Evolutionary conservation across 2,329 filamentous ascomycete species (phyloP).

Genomic region (Boeremia lycopersici): DNA sequence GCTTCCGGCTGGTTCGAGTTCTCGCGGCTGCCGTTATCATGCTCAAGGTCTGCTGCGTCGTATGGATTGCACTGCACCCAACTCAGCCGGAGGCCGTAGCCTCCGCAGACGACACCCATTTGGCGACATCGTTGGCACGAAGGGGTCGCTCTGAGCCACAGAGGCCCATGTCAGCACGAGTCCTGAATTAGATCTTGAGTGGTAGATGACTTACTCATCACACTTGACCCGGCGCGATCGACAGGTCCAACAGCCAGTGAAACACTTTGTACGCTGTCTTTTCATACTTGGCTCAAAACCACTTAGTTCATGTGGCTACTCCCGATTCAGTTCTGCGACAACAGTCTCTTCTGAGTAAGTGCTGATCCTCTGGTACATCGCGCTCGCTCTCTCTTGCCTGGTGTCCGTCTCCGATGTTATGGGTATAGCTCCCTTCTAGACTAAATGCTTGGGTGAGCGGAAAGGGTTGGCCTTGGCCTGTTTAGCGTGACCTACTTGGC

Average conservation of each 20-base stretch:
- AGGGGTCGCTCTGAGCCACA: conserved; percentile 1
- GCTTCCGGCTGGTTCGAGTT: not conserved
- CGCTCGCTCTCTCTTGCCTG: not conserved
- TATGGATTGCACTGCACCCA: conserved; percentile 15
- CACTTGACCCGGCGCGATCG: conserved; percentile 20
- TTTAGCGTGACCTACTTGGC: no score
- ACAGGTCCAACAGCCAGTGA: conserved; percentile 23
- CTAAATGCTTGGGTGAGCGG: no score
- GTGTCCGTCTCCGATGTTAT: no score
- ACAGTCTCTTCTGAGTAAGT: not conserved
- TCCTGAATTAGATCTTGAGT: not conserved
- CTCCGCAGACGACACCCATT: conserved; percentile 10
- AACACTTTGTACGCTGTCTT: conserved; percentile 15
- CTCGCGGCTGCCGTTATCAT: not conserved
- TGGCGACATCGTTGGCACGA: conserved; percentile 13
- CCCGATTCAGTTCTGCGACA: not conserved
- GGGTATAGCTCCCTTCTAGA: no score
- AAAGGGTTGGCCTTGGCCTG: no score
- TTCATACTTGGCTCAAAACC: conserved; percentile 3
- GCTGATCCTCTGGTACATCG: not conserved
- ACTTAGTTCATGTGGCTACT: not conserved
- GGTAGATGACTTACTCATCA: conserved; percentile 13
- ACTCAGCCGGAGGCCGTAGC: conserved; percentile 17
- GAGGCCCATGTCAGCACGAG: not conserved
- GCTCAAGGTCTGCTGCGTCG: conserved; percentile 1